Conservation (phyloP, 2,329 filamentous ascomycete species). For the Ascosphaera aggregata region DNA sequence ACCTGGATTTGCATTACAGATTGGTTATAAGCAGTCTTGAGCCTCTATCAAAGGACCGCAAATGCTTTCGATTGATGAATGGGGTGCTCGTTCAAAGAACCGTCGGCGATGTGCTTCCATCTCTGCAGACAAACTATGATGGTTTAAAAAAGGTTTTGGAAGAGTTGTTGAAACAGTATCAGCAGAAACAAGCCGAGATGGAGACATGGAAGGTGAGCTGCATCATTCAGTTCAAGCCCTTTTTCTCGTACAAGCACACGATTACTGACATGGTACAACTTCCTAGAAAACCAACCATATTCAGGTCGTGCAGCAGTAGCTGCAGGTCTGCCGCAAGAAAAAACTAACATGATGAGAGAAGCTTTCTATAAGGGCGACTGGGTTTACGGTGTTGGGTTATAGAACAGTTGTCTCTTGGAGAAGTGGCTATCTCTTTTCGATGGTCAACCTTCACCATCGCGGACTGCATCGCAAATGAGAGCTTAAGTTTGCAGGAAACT, state of each 20-base stretch:
- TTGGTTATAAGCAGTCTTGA: slow-evolving; percentile 82
- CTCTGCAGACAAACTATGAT: slow-evolving; percentile 80
- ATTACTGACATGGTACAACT: not conserved
- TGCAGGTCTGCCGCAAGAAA: not conserved
- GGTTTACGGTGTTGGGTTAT: too few relatives aligned
- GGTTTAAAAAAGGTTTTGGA: slow-evolving; percentile 85
- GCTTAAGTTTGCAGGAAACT: too few relatives aligned
- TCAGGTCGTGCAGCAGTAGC: slow-evolving; percentile 15
- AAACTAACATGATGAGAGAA: too few relatives aligned
- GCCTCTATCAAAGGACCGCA: slow-evolving; percentile 62
- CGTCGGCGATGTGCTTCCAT: slow-evolving; percentile 75
- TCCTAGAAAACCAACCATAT: slow-evolving; percentile 17
- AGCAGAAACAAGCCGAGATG: slow-evolving; percentile 78
- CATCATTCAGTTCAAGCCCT: too few relatives aligned
- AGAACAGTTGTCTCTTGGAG: too few relatives aligned
- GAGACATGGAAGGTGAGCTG: slow-evolving; percentile 85
- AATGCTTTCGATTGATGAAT: slow-evolving; percentile 98
- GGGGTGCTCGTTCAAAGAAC: slow-evolving; percentile 88
- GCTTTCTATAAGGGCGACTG: too few relatives aligned
- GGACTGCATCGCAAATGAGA: too few relatives aligned
- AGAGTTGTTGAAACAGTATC: slow-evolving; percentile 91
- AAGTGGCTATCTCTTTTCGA: too few relatives aligned
- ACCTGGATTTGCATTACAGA: slow-evolving; percentile 25
- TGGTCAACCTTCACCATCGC: too few relatives aligned
- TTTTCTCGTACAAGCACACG: not conserved